These are phyloP conservation scores for Ophiostoma himal-ulmi DNA, from an alignment of 2,329 filamentous ascomycete genomes.

Conservation along the genomic window DNA sequence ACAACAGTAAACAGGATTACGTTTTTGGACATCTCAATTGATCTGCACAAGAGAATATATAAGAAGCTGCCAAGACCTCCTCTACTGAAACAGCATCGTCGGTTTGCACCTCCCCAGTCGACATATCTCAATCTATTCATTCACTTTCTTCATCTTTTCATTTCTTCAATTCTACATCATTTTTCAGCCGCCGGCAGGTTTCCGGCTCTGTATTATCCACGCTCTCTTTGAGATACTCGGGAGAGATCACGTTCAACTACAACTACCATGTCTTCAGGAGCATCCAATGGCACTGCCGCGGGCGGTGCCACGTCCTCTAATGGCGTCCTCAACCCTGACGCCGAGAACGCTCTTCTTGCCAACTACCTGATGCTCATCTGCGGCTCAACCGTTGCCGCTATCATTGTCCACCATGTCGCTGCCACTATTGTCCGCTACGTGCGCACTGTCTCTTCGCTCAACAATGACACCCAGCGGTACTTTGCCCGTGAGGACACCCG, in stretches of 20 bases:
- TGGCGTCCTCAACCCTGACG: conserved; percentile 32
- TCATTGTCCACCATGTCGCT: conserved; percentile 62
- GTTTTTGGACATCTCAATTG: neutral
- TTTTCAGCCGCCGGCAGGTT: conserved; percentile 21
- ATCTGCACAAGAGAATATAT: neutral
- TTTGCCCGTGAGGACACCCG: conserved; percentile 56
- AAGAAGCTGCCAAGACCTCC: neutral
- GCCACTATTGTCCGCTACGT: conserved; percentile 60
- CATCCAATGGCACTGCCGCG: conserved; percentile 20
- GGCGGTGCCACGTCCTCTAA: neutral
- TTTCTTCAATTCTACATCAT: neutral
- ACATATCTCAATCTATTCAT: neutral
- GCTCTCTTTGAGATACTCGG: neutral
- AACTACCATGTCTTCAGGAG: conserved; percentile 20
- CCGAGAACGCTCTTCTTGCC: conserved; percentile 51
- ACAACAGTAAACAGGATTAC: neutral
- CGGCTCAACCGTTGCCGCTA: conserved; percentile 54
- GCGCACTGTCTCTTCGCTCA: conserved; percentile 67
- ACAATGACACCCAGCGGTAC: conserved; percentile 73
- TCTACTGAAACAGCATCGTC: neutral
- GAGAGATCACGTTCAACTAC: conserved; percentile 1
- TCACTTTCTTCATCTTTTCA: neutral
- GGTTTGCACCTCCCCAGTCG: neutral
- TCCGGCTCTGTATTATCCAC: conserved; percentile 13
- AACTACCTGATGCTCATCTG: conserved; percentile 59